Percentiles rank a stretch among this genome's conserved stretches.
These are phyloP conservation scores for Phalaenopsis aphrodite DNA, from an alignment of 106 monocot species.

Conservation along the genomic window DNA sequence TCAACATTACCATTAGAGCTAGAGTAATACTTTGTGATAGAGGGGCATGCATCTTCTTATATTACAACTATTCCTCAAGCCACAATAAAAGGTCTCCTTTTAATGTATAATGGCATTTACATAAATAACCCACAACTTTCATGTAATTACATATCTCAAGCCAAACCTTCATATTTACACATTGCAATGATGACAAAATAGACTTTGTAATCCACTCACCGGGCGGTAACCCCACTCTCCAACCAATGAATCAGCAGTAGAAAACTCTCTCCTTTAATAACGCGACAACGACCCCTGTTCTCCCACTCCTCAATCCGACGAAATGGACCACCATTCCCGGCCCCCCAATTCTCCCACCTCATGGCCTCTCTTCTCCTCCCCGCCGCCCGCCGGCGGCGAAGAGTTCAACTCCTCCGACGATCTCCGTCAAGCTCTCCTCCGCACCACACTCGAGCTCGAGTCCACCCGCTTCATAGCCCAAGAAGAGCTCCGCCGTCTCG, in stretches of 20 bases:
- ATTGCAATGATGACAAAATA: too few species aligned
- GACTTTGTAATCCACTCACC: not conserved
- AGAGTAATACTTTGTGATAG: too few species aligned
- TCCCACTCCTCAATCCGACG: not conserved
- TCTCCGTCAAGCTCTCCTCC: slow-evolving; percentile 30
- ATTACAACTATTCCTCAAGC: too few species aligned
- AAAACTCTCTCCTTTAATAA: not conserved
- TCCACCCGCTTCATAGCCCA: slow-evolving; percentile 38
- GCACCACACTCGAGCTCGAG: slow-evolving; percentile 31
- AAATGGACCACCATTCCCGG: not conserved
- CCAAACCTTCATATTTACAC: too few species aligned
- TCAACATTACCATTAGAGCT: too few species aligned
- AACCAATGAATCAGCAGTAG: not conserved
- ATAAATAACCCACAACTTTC: too few species aligned
- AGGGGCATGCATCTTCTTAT: too few species aligned
- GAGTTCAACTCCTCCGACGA: not conserved
- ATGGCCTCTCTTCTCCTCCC: not conserved
- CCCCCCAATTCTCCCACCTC: not conserved
- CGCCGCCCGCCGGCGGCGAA: not conserved
- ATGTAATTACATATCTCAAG: too few species aligned
- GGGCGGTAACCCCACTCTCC: not conserved
- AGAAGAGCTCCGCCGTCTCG: slow-evolving; percentile 39
- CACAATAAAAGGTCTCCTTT: too few species aligned
- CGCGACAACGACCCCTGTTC: not conserved
- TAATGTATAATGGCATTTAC: too few species aligned